These are phyloP conservation scores for Knoxia roxburghii DNA, from an alignment of 257 asterid species.

Conservation along the genomic window DNA sequence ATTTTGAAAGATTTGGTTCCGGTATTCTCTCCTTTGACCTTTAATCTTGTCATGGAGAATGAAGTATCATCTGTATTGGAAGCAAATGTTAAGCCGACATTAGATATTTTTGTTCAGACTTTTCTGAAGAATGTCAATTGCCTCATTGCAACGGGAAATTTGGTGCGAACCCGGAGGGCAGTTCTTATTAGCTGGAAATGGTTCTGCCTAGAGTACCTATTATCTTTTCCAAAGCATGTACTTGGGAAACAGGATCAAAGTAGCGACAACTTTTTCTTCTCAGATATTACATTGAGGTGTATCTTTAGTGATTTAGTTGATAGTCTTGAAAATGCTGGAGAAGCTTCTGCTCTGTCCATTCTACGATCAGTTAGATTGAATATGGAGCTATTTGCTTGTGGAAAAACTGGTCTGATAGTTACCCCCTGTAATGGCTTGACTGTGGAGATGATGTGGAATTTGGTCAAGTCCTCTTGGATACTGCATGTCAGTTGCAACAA, in stretches of 20 bases:
- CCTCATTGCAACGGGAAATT: slow-evolving; percentile 53
- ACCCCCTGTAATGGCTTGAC: slow-evolving; percentile 42
- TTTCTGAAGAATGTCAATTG: slow-evolving; percentile 53
- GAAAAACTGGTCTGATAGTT: slow-evolving; percentile 27
- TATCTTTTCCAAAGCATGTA: slow-evolving; percentile 54
- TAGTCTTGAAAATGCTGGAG: slow-evolving; percentile 93
- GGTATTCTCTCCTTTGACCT: slow-evolving; percentile 44
- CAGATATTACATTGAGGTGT: slow-evolving; percentile 37
- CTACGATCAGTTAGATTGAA: slow-evolving; percentile 74
- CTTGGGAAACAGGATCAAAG: slow-evolving; percentile 35
- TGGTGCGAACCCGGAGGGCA: slow-evolving; percentile 73
- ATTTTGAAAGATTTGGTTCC: slow-evolving; percentile 49
- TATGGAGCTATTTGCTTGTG: slow-evolving; percentile 53
- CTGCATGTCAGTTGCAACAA: slow-evolving; percentile 87
- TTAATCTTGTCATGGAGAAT: slow-evolving; percentile 36
- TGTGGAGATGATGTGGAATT: slow-evolving; percentile 79
- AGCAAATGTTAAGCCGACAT: slow-evolving; percentile 33
- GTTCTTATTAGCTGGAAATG: slow-evolving; percentile 86
- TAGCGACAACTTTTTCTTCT: slow-evolving; percentile 36
- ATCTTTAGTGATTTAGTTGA: slow-evolving; percentile 69
- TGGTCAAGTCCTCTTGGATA: slow-evolving; percentile 88
- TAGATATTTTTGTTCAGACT: slow-evolving; percentile 53
- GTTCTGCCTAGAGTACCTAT: slow-evolving; percentile 70
- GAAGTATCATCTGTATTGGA: slow-evolving; percentile 27
- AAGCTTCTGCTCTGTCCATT: slow-evolving; percentile 68